Evolutionary conservation across 805 yeast species (phyloP).

Genomic region (Pichia pseudocactophila): DNA sequence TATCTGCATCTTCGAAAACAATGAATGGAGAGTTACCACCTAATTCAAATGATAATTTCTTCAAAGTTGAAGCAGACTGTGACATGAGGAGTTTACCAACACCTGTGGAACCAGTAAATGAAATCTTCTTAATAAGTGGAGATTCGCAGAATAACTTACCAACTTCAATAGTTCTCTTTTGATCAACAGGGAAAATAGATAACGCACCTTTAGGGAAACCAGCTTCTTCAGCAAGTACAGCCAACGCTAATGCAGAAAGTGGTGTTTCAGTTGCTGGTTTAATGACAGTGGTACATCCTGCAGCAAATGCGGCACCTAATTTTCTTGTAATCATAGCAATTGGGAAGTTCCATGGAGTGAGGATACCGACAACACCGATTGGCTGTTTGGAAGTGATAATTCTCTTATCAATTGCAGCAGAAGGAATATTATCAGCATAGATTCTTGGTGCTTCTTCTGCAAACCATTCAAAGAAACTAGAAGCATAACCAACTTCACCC

Average conservation of each 20-base stretch:
- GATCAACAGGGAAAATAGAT: slow-evolving; percentile 84
- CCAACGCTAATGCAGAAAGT: slow-evolving; percentile 70
- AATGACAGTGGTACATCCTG: slow-evolving; percentile 66
- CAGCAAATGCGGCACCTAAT: slow-evolving; percentile 68
- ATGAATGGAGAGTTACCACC: slow-evolving; percentile 91
- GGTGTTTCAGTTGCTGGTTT: slow-evolving; percentile 79
- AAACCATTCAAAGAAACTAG: slow-evolving; percentile 78
- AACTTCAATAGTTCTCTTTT: slow-evolving; percentile 44
- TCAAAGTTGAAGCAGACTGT: slow-evolving; percentile 59
- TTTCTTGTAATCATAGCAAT: slow-evolving; percentile 74
- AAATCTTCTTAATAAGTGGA: slow-evolving; percentile 76
- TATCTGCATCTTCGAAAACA: slow-evolving; percentile 67
- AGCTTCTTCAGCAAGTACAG: slow-evolving; percentile 62
- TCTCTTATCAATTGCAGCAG: slow-evolving; percentile 41
- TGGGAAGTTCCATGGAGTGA: slow-evolving; percentile 84
- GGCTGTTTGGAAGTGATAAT: slow-evolving; percentile 66
- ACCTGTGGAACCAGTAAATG: slow-evolving; percentile 92
- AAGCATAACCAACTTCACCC: slow-evolving; percentile 57
- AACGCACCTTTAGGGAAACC: slow-evolving; percentile 86
- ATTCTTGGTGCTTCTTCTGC: slow-evolving; percentile 65
- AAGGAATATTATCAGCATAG: slow-evolving; percentile 67
- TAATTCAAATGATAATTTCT: slow-evolving; percentile 74
- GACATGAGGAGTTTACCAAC: slow-evolving; percentile 70
- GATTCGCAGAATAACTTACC: slow-evolving; percentile 76
- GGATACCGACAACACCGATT: slow-evolving; percentile 75